Conservation (phyloP, 495 filamentous ascomycete genomes). For the Lasiosphaeria miniovina region DNA sequence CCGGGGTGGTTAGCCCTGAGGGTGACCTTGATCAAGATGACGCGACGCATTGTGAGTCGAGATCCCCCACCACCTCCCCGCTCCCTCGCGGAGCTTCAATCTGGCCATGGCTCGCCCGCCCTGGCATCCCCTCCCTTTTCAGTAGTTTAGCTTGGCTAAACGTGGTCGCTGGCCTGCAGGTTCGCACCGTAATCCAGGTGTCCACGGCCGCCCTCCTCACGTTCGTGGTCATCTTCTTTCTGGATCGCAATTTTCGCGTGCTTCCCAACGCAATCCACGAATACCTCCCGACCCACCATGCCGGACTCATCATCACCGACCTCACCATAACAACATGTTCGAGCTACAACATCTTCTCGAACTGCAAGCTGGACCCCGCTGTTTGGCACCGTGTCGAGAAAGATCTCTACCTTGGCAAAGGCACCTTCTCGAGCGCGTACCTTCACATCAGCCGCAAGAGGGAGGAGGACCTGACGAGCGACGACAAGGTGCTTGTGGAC, state of each 20-base stretch:
- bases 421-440: conserved; percentile 75
- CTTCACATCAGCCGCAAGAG: conserved; percentile 81
- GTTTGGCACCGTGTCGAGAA: conserved; percentile 87
- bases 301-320: conserved; percentile 82
- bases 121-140: background rate
- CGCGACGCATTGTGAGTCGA: conserved; percentile 27
- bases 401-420: conserved; percentile 76
- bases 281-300: conserved; percentile 76
- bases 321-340: conserved; percentile 80
- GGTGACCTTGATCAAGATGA: conserved; percentile 18
- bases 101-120: background rate
- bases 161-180: conserved; percentile 41
- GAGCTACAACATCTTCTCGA: conserved; percentile 68
- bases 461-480: conserved; percentile 73
- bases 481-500: conserved; percentile 81
- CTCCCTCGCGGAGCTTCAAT: background rate
- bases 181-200: conserved; percentile 83
- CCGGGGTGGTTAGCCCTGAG: conserved; percentile 6
- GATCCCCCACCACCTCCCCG: background rate
- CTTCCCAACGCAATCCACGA: conserved; percentile 79
- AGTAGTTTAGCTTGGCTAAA: background rate
- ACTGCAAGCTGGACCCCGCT: conserved; percentile 72
- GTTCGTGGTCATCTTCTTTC: conserved; percentile 66
- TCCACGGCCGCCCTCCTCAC: conserved; percentile 61
- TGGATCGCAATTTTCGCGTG: conserved; percentile 79